Percentiles rank a stretch among this genome's conserved stretches.
Evolutionary conservation across 352 stramenopile species (phyloP).

Genomic region (Phytophthora pseudosyringae): DNA sequence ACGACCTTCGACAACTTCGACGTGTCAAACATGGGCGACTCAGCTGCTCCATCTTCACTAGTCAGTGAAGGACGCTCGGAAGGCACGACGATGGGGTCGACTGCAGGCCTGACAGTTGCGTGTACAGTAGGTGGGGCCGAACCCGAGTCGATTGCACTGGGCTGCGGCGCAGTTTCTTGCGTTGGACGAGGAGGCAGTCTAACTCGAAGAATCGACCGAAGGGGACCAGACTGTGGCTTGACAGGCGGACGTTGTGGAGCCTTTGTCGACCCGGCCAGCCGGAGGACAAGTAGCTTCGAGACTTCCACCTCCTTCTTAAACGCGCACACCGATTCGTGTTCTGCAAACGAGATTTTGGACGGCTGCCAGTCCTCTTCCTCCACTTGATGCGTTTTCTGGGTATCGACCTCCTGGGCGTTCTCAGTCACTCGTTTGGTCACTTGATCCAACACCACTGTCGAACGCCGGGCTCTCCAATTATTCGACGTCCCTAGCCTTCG

Average conservation of each 20-base stretch:
- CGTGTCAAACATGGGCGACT: slow-evolving; percentile 31
- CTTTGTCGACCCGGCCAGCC: slow-evolving; percentile 26
- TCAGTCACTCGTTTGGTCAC: slow-evolving; percentile 46
- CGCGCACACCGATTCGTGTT: slow-evolving; percentile 20
- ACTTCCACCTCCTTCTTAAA: slow-evolving; percentile 51
- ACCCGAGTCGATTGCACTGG: neutral
- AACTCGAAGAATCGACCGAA: slow-evolving; percentile 41
- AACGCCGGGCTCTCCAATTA: slow-evolving; percentile 56
- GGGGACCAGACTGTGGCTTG: slow-evolving; percentile 17
- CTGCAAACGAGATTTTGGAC: slow-evolving; percentile 43
- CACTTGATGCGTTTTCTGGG: slow-evolving; percentile 17
- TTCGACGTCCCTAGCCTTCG: slow-evolving; percentile 43
- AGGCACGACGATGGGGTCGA: slow-evolving; percentile 29
- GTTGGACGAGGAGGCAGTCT: slow-evolving; percentile 3
- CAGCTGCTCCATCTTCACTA: slow-evolving; percentile 18
- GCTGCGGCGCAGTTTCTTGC: slow-evolving; percentile 1
- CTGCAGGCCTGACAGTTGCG: slow-evolving; percentile 17
- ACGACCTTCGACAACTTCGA: slow-evolving; percentile 39
- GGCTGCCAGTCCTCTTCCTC: slow-evolving; percentile 37
- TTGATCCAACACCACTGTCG: slow-evolving; percentile 54
- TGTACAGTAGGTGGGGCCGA: slow-evolving; percentile 29
- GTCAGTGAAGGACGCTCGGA: slow-evolving; percentile 16
- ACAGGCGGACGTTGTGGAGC: slow-evolving; percentile 13
- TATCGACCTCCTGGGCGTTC: slow-evolving; percentile 32
- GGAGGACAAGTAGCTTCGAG: slow-evolving; percentile 39